These are phyloP conservation scores for Acanthamoeba healyi DNA, from an alignment of 208 protist genomes.

Conservation along the genomic window DNA sequence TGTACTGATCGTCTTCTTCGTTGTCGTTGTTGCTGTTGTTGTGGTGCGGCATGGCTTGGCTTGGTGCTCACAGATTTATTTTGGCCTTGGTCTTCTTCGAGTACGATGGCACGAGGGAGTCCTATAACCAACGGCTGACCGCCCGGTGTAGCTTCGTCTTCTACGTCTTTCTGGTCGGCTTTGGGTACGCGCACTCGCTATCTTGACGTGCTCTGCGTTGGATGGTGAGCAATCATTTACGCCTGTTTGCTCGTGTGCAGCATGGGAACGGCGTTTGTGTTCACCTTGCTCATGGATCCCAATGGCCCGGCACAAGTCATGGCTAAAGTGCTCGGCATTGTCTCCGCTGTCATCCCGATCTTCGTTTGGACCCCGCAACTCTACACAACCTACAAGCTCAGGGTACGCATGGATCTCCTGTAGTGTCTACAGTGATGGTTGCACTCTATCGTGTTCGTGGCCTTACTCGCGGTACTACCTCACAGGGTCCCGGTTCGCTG, in stretches of 20 bases:
- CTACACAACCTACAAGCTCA: conserved; percentile 63
- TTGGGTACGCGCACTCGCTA: background rate
- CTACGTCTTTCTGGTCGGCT: background rate
- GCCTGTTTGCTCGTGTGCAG: background rate
- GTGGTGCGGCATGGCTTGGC: background rate
- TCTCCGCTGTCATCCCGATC: conserved; percentile 31
- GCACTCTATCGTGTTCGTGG: too few species aligned
- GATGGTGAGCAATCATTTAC: too few species aligned
- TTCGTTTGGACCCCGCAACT: conserved; percentile 64
- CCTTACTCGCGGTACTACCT: too few species aligned
- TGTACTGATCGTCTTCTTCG: background rate
- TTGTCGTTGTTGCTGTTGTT: background rate
- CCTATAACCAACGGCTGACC: conserved; percentile 26
- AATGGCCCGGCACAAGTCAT: background rate
- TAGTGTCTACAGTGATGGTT: background rate
- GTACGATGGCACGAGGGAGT: background rate
- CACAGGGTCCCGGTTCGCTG: conserved; percentile 43
- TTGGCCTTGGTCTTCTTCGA: conserved; percentile 63
- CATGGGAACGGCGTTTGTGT: background rate
- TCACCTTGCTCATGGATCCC: background rate
- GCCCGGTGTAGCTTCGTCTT: conserved; percentile 13
- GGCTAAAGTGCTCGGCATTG: conserved; percentile 28
- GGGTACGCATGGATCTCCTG: background rate
- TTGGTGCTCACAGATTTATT: conserved; percentile 41
- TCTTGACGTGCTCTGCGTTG: too few species aligned